Percentiles rank a stretch among this genome's conserved stretches.
These are phyloP conservation scores for Vitis hybrid DNA, from an alignment of 177 flowering plant species.

Conservation along the genomic window DNA sequence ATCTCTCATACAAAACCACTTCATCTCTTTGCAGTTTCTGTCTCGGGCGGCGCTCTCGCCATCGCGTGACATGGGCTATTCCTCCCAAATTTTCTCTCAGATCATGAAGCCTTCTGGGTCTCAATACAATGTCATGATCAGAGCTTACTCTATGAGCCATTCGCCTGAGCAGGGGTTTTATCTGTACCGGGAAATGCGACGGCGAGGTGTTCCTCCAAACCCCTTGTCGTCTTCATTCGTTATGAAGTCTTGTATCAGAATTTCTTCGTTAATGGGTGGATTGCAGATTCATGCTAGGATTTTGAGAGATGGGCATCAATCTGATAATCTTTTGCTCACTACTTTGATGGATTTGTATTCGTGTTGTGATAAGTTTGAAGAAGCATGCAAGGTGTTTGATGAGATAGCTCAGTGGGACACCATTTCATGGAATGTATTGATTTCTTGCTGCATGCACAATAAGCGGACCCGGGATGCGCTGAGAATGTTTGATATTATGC, in stretches of 20 bases:
- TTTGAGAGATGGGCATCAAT: slow-evolving; percentile 47
- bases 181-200: slow-evolving; percentile 43
- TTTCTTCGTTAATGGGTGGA: slow-evolving; percentile 23
- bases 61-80: slow-evolving; percentile 26
- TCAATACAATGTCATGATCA: slow-evolving; percentile 51
- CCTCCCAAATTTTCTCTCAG: slow-evolving; percentile 41
- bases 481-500: slow-evolving; percentile 56
- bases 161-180: slow-evolving; percentile 40
- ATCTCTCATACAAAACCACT: slow-evolving; percentile 36
- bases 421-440: slow-evolving; percentile 70
- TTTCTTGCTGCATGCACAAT: slow-evolving; percentile 57
- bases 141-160: slow-evolving; percentile 41
- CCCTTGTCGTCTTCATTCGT: slow-evolving; percentile 34
- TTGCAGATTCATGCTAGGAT: slow-evolving; percentile 49
- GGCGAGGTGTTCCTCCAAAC: slow-evolving; percentile 33
- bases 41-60: slow-evolving; percentile 31
- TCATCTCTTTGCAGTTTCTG: slow-evolving; percentile 39
- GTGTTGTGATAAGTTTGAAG: slow-evolving; percentile 22
- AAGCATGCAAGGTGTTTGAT: slow-evolving; percentile 52
- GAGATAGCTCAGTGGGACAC: slow-evolving; percentile 59
- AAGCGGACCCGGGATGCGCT: slow-evolving; percentile 45
- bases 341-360: slow-evolving; percentile 70
- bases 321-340: slow-evolving; percentile 49
- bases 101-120: slow-evolving; percentile 31
- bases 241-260: slow-evolving; percentile 36